A percentile compares a stretch with the other conserved stretches of the same genome.
Conservation (phyloP, 805 yeast species). For the Wickerhamomyces silvicola region DNA sequence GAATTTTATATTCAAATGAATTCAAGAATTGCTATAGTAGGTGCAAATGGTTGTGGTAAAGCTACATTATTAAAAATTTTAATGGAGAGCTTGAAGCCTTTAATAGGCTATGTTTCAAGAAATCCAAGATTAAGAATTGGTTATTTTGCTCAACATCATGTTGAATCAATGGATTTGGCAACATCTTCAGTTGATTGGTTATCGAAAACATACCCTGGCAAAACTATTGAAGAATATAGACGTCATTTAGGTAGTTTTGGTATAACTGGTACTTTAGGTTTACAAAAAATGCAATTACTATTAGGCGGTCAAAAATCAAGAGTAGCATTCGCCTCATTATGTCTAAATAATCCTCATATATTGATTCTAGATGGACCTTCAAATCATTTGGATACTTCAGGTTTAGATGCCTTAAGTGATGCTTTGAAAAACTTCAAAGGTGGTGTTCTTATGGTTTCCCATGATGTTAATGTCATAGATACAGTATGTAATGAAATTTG, state of each 20-base stretch:
- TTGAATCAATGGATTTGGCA: slow-evolving; percentile 89
- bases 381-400: slow-evolving; percentile 96
- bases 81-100: slow-evolving; percentile 70
- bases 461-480: slow-evolving; percentile 88
- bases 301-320: slow-evolving; percentile 99
- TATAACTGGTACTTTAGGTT: slow-evolving; percentile 87
- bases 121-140: slow-evolving; percentile 89
- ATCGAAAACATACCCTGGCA: slow-evolving; percentile 85
- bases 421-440: slow-evolving; percentile 87
- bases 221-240: slow-evolving; percentile 93
- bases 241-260: slow-evolving; percentile 96
- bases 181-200: slow-evolving; percentile 92
- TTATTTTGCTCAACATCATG: slow-evolving; percentile 97
- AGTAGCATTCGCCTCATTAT: slow-evolving; percentile 95
- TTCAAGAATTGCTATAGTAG: slow-evolving; percentile 92
- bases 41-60: slow-evolving; percentile 99
- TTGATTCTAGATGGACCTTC: slow-evolving; percentile 95
- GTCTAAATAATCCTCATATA: slow-evolving; percentile 85
- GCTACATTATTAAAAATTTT: slow-evolving; percentile 86
- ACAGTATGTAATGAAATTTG: slow-evolving; percentile 90
- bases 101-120: slow-evolving; percentile 69
- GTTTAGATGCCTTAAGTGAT: slow-evolving; percentile 90
- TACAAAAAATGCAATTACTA: slow-evolving; percentile 80
- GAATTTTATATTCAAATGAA: slow-evolving; percentile 89
- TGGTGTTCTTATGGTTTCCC: slow-evolving; percentile 96